Base-by-base conservation (phyloP, 257 asterid species). In the Gentiana dahurica region DNA sequence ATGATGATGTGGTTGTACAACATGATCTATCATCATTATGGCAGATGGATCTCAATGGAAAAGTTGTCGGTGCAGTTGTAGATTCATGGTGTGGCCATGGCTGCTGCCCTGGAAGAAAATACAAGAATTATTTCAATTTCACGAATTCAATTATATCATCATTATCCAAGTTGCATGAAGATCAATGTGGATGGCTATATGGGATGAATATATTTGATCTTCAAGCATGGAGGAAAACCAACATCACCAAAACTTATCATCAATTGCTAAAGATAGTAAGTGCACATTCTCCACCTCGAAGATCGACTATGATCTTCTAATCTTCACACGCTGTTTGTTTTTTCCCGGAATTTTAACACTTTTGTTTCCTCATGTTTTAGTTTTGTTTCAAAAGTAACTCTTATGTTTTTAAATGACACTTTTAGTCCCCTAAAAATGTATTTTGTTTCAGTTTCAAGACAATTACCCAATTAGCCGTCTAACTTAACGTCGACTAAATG, bases 261-360 rank as follows among this genome's bases (percentile, higher is more conserved):
- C 89, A 75, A 36, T 89, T 95, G 97, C 94, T 89, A 59, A 81
- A 84, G 77, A 82, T 58, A 53, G 97, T 89, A 72, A 76, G 95
- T 71, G 44, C 24, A 24, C 24, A 24, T 24, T 24, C 24, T 24
- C 24, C 24, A 24, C 24, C 24, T 24, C 24, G 24, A 24, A 24
- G 24, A 24, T 24, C 24, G 24, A 24, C 24, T 24, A 24, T 24
- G 24, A 24, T 24, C 24, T 24, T 24, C 24, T 24, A 24, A 24
- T 24, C 24, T 15, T 15, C 24, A 15, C 24, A 15, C 24, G 0
- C 24, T 15, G 24, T 15, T 15, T 15, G 24, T 15, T 15, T 15
- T 15, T 15, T 15, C 0, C 24, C 24, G 24, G 24, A 15, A n/a
- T n/a, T n/a, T 15, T 15, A 15, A 24, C 24, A 24, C 24, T 24